Conservation (phyloP, 169 alveolate species). For the Theileria orientalis region DNA sequence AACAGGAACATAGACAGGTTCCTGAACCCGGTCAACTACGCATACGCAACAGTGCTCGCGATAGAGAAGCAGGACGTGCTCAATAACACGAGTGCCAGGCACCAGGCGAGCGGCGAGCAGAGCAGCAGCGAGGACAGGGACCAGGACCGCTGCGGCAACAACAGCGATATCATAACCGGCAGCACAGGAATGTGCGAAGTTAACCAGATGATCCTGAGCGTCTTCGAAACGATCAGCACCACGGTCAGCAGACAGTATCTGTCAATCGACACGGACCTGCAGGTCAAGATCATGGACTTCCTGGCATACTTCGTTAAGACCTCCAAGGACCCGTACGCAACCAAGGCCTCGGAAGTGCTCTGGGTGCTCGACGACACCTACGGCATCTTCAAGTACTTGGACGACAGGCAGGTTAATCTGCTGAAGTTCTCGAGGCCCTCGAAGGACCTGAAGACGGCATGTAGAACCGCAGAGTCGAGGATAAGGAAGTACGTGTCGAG, state of each 20-base stretch:
- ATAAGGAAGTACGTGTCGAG: conserved; percentile 8
- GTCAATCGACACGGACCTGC: too few species aligned
- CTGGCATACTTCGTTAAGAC: neutral
- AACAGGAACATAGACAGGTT: neutral
- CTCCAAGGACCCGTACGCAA: neutral
- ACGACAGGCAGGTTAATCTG: neutral
- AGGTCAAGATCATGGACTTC: neutral
- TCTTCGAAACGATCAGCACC: too few species aligned
- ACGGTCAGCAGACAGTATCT: too few species aligned
- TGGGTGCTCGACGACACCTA: neutral
- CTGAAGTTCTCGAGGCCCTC: conserved; percentile 1
- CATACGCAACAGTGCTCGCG: too few species aligned
- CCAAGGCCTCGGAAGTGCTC: neutral
- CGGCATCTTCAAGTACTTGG: neutral
- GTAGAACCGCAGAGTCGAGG: neutral
- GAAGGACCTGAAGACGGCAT: neutral
- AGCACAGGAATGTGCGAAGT: too few species aligned
- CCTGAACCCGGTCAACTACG: neutral
- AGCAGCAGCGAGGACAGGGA: too few species aligned
- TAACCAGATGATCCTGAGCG: too few species aligned
- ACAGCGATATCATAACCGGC: too few species aligned
- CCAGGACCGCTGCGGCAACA: too few species aligned
- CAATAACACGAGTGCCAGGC: too few species aligned
- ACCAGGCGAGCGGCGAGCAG: too few species aligned
- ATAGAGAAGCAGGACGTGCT: too few species aligned